Percentiles rank a stretch among this genome's conserved stretches.
Evolutionary conservation across 2,329 filamentous ascomycete species (phyloP).

Genomic region (Ophiostoma quercus): DNA sequence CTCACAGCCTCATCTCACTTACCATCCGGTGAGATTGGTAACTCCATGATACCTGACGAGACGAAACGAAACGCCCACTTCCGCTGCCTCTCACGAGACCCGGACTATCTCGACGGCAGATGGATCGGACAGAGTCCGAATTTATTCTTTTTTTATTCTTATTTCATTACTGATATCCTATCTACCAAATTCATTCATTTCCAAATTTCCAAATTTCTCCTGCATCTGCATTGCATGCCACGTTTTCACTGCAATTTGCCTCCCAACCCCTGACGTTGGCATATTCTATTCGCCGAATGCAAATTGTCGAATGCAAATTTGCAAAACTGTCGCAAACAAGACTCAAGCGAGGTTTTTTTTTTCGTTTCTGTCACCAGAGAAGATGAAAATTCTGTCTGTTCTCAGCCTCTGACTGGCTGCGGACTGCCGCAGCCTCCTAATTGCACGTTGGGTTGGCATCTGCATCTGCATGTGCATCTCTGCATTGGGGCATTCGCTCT

Average conservation of each 20-base stretch:
- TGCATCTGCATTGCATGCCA: neutral
- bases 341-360: no score
- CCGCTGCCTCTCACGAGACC: neutral
- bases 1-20: conserved; percentile 1
- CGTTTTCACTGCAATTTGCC: conserved; percentile 10
- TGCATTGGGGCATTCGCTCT: neutral
- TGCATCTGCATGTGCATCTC: no score
- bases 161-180: neutral
- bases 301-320: no score
- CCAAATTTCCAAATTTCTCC: neutral
- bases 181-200: neutral
- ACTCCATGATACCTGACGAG: neutral
- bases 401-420: neutral
- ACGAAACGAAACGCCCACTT: neutral
- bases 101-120: neutral
- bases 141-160: neutral
- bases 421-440: neutral
- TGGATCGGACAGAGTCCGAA: neutral
- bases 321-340: no score
- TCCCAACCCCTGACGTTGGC: neutral
- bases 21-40: neutral
- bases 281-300: neutral
- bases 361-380: no score
- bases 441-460: neutral
- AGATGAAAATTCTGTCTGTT: neutral